Percentiles rank a stretch among this genome's conserved stretches.
phyloP scores from a whole-genome alignment of 495 filamentous ascomycete genomes.

The Aspergillus mulundensis region DNA sequence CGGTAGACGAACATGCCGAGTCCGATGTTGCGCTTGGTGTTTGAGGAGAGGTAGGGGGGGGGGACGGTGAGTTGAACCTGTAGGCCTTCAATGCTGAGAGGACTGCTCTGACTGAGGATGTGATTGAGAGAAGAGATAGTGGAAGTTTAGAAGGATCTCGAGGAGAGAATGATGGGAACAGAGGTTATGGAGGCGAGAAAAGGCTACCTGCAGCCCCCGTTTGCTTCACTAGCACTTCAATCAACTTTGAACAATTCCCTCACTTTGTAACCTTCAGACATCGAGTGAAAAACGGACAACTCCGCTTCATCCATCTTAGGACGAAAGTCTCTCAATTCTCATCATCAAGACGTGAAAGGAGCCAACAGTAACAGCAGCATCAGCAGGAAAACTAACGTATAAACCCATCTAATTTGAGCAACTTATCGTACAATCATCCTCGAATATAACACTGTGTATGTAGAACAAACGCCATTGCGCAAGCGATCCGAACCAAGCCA shows the following conservation, averaged over 20 bases:
- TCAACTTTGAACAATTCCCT: background rate
- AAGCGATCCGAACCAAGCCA: constrained; percentile 23
- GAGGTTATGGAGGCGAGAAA: background rate
- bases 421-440: constrained; percentile 34
- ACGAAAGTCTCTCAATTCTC: background rate
- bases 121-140: no score
- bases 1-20: constrained; percentile 64
- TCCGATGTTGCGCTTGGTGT: background rate
- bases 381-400: constrained; percentile 1
- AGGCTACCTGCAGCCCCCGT: background rate
- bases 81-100: background rate
- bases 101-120: background rate
- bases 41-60: background rate
- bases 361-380: background rate
- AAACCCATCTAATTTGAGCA: constrained; percentile 5
- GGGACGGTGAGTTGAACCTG: background rate
- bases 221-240: background rate
- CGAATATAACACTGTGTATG: constrained; percentile 12
- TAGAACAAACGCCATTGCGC: constrained; percentile 30
- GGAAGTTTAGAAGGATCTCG: background rate
- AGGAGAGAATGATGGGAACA: background rate
- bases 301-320: no score
- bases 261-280: background rate
- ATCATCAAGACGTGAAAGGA: background rate
- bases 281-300: background rate